Percentiles rank a stretch among this genome's conserved stretches.
These are phyloP conservation scores for Thuidium tamariscinum DNA, from an alignment of 225 moss, liverwort and hornwort genomes.

Conservation along the genomic window DNA sequence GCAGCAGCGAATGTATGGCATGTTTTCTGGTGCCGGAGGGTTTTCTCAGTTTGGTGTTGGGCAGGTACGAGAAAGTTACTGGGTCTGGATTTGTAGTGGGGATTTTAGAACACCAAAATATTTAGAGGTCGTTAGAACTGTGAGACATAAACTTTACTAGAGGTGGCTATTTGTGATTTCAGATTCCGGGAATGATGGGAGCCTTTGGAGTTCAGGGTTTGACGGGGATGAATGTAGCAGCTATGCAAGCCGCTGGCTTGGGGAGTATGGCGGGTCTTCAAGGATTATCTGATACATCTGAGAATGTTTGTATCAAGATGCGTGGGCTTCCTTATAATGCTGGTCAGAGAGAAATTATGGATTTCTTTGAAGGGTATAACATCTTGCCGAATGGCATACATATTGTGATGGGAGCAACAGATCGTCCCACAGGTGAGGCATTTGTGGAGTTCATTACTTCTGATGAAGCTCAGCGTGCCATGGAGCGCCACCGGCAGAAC, in stretches of 20 bases:
- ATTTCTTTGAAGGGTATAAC: slow-evolving; percentile 97
- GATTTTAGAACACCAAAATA: neutral
- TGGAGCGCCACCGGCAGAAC: slow-evolving; percentile 99
- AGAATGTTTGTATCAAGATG: slow-evolving; percentile 99
- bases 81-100: neutral
- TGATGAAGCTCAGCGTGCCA: slow-evolving; percentile 97
- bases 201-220: slow-evolving; percentile 98
- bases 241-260: slow-evolving; percentile 94
- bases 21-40: slow-evolving; percentile 93
- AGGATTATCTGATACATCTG: slow-evolving; percentile 81
- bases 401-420: slow-evolving; percentile 98
- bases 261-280: slow-evolving; percentile 81
- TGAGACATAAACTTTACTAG: slow-evolving; percentile 2
- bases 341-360: slow-evolving; percentile 98
- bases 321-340: slow-evolving; percentile 99
- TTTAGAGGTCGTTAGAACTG: neutral
- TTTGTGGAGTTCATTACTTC: slow-evolving; percentile 95
- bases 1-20: slow-evolving; percentile 99
- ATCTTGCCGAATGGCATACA: slow-evolving; percentile 96
- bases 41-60: slow-evolving; percentile 97
- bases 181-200: slow-evolving; percentile 99
- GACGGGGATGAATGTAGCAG: slow-evolving; percentile 98
- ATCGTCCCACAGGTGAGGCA: slow-evolving; percentile 97
- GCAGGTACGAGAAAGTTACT: slow-evolving; percentile 47
- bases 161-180: slow-evolving; percentile 43